These are phyloP conservation scores for Hawksworthiomyces lignivorus DNA, from an alignment of 2,329 filamentous ascomycete genomes.

Conservation along the genomic window DNA sequence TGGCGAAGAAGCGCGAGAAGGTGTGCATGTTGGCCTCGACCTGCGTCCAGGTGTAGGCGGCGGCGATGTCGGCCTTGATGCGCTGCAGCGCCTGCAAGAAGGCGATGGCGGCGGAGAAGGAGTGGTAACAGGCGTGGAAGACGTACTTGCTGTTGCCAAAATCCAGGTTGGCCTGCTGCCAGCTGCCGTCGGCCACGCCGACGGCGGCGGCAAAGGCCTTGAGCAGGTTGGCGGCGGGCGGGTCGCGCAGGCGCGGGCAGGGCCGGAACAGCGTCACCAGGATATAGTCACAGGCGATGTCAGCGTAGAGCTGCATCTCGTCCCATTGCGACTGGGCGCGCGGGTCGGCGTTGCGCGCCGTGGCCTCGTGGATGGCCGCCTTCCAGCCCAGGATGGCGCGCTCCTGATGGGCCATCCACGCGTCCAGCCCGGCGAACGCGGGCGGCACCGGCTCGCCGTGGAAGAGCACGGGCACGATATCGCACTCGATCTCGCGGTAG, in stretches of 20 bases:
- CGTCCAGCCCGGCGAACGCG: neutral
- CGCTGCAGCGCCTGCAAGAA: constrained; percentile 8
- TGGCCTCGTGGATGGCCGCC: constrained; percentile 4
- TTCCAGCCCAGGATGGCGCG: constrained; percentile 1
- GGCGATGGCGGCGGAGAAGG: constrained; percentile 5
- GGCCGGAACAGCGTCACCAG: constrained; percentile 7
- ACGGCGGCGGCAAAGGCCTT: constrained; percentile 6
- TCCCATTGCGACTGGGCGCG: constrained; percentile 4
- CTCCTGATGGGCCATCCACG: constrained; percentile 6
- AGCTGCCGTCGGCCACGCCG: constrained; percentile 8
- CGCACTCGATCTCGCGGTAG: constrained; percentile 4
- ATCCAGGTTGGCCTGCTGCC: constrained; percentile 6
- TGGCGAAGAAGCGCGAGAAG: constrained; percentile 7
- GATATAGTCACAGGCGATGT: constrained; percentile 7
- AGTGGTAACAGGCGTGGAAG: constrained; percentile 8
- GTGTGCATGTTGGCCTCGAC: constrained; percentile 6
- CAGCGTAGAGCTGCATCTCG: constrained; percentile 8
- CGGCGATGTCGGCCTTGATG: constrained; percentile 3
- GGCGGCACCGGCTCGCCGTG: constrained; percentile 5
- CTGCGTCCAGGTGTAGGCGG: constrained; percentile 3
- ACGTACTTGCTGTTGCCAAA: constrained; percentile 8
- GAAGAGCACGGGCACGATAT: constrained; percentile 6
- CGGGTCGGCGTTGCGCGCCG: neutral
- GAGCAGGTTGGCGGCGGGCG: neutral
- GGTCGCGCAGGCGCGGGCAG: constrained; percentile 5